Conservation (phyloP, 768 basidiomycete genomes). For the Naganishia randhawae region DNA sequence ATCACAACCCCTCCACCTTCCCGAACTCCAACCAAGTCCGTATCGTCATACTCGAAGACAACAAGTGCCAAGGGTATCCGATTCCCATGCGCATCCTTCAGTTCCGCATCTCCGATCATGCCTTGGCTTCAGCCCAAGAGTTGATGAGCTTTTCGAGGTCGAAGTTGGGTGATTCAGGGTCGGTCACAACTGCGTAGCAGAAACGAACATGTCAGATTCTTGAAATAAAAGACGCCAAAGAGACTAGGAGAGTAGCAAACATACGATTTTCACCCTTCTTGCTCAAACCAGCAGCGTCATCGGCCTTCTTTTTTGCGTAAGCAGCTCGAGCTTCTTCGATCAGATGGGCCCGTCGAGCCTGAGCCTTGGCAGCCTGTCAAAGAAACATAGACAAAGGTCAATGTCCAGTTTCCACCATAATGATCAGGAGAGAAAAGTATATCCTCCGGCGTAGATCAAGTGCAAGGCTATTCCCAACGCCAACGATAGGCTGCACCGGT, state of each 20-base stretch:
- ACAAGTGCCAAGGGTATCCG: not conserved
- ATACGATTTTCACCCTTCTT: constrained; percentile 53
- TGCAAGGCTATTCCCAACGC: not conserved
- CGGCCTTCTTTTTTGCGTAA: constrained; percentile 62
- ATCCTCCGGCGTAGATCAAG: not conserved
- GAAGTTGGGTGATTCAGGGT: constrained; percentile 92
- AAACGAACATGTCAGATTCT: not conserved
- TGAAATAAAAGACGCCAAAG: not conserved
- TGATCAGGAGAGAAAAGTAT: not conserved
- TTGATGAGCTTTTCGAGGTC: constrained; percentile 80
- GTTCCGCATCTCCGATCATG: constrained; percentile 5
- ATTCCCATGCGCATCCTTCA: not conserved
- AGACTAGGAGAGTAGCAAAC: constrained; percentile 28
- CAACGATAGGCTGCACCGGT: not conserved
- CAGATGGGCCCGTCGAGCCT: constrained; percentile 62
- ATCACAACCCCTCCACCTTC: not conserved
- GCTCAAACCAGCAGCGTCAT: constrained; percentile 40
- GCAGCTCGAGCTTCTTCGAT: constrained; percentile 84
- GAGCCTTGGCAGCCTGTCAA: constrained; percentile 29
- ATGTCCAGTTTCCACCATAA: not conserved
- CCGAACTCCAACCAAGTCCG: not conserved
- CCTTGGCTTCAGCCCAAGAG: constrained; percentile 40
- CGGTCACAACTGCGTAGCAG: constrained; percentile 67
- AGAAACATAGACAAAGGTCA: not conserved
- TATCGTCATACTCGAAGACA: constrained; percentile 1